Base-by-base conservation (phyloP, 345 rosid species). In the Crucihimalaya himalaica region DNA sequence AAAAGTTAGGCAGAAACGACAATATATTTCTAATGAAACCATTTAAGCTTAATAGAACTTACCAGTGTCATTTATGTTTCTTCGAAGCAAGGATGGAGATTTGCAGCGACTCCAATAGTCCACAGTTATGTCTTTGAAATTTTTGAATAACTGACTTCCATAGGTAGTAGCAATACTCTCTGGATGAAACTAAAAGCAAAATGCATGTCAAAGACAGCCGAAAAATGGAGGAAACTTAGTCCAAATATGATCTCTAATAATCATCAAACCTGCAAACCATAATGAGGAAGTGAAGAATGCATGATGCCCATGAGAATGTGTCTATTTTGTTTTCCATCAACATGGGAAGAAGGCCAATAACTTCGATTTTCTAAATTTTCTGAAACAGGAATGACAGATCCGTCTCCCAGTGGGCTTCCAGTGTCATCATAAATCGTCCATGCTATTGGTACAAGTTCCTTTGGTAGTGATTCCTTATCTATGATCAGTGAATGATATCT, bases 231-330 rank as follows among this genome's bases (percentile, higher is more conserved):
- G 50, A 71, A 54, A 35, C 29, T 2, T 27, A 28, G 13, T 39
- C 8, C 8, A 65, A 20, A 47, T 35, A 48, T 45, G 15, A 57
- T 50, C 32, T 42, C 43, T 48, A 21, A 40, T 56, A 70, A 57
- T 47, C 32, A 56, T 58, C 78, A 71, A 75, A 94, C 98, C 97
- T 94, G 98, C 65, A 94, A 83, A 57, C 98, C 97, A 72, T 86
- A 94, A 78, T 94, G 98, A 54, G 98, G 98, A 78, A 93, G 77
- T 18, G 86, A 79, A 77, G 92, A 82, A 78, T 94, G 98, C 96
- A 63, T 88, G 77, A 91, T 83, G 40, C 92, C 98, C 98, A 94
- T 94, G 61, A 94, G 75, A 81, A 87, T 83, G 72, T 81, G 82
- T 80, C 80, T 62, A 27, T 70, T 78, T 59, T 23, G 71, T 46